Conservation (phyloP, 257 asterid species). For the Agastache rugosa region DNA sequence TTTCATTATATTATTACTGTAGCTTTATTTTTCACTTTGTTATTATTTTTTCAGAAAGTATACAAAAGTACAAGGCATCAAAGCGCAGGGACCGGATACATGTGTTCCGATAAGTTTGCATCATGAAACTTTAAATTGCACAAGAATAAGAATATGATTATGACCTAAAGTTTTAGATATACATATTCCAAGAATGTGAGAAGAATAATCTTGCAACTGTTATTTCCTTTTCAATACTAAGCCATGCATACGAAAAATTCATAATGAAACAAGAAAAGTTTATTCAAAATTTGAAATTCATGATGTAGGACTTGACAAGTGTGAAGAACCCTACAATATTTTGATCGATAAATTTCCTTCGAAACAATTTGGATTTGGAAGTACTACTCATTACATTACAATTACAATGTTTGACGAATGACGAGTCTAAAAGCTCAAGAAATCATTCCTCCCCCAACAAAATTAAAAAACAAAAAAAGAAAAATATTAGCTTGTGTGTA, state of each 20-base stretch:
- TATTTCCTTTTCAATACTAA: constrained; percentile 28
- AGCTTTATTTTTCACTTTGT: constrained; percentile 29
- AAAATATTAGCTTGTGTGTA: too few species aligned
- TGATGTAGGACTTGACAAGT: constrained; percentile 21
- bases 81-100: constrained; percentile 25
- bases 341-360: constrained; percentile 3
- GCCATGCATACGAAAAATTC: neutral
- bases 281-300: constrained; percentile 7
- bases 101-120: neutral
- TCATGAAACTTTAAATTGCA: constrained; percentile 22
- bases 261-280: constrained; percentile 7
- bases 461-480: too few species aligned
- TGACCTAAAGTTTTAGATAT: neutral
- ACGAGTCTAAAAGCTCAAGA: neutral
- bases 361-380: neutral
- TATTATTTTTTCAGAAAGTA: constrained; percentile 5
- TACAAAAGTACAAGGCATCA: neutral
- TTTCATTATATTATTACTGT: constrained; percentile 19
- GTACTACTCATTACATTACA: constrained; percentile 30
- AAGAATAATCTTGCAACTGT: constrained; percentile 18
- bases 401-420: constrained; percentile 5
- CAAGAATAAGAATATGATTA: neutral
- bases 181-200: neutral
- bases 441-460: too few species aligned
- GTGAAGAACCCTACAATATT: constrained; percentile 6